Percentiles rank a stretch among this genome's conserved stretches.
phyloP scores from a whole-genome alignment of 306 rosid species.

The Canavalia gladiata region DNA sequence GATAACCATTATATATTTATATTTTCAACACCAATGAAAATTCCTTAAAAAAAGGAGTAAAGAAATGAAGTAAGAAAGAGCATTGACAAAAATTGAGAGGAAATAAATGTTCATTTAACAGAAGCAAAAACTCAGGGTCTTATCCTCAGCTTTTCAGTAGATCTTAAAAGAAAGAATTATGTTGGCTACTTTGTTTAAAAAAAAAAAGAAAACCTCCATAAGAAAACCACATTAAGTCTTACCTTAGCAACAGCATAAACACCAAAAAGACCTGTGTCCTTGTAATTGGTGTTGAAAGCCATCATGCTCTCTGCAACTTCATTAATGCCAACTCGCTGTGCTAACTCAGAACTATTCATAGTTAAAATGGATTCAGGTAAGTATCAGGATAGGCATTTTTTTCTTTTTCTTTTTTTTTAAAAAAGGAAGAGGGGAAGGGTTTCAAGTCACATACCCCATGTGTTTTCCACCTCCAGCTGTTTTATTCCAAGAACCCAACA shows the following conservation, averaged over 20 bases:
- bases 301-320: constrained; percentile 91
- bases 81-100: not conserved
- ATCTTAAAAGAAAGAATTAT: not conserved
- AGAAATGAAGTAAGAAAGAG: not conserved
- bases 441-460: constrained; percentile 74
- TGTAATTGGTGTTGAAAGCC: constrained; percentile 95
- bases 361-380: constrained; percentile 38
- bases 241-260: constrained; percentile 92
- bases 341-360: constrained; percentile 77
- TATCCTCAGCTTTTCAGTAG: not conserved
- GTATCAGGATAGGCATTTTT: not conserved
- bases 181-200: not conserved
- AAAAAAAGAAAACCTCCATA: not conserved
- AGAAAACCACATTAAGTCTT: constrained; percentile 5
- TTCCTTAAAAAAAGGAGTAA: not conserved
- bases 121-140: not conserved
- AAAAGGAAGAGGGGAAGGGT: not conserved
- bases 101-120: not conserved
- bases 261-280: constrained; percentile 93
- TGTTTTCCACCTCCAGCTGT: constrained; percentile 92
- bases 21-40: constrained; percentile 5
- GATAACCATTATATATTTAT: not conserved
- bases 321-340: constrained; percentile 76
- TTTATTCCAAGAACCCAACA: constrained; percentile 98
- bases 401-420: not conserved